Base-by-base conservation (phyloP, 306 rosid genomes). In the Luffa aegyptiaca region DNA sequence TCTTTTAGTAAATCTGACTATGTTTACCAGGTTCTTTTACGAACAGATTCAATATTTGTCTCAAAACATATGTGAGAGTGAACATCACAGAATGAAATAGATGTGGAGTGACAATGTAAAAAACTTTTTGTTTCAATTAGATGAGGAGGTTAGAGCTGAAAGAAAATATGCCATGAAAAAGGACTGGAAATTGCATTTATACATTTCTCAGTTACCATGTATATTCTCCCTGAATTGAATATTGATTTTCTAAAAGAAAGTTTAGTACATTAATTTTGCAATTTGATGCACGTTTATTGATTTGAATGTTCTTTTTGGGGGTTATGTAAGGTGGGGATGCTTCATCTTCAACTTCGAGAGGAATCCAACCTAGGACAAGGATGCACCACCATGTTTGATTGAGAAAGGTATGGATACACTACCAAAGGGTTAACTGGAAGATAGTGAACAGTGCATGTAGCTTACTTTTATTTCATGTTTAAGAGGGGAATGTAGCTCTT, bases 171-270 rank as follows among this genome's bases (percentile, higher is more conserved):
- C 44, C 7, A 31, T 94, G 87, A 89, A 69, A 85, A 84, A 42
- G 83, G 94, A 87, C 59, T 90, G 93, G 96, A 80, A 88, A 69
- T 82, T 94, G 44, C 98, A 94, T 49, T 82, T 94, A 85, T 94
- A 94, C 85, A 90, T 90, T 85, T 92, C 98, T 55, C 98, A 94
- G 85, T 83, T 89, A 31, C 98, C 97, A 80, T 94, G 97, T 94
- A 87, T 89, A 79, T 37, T 3, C 13, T 48, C 46, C 61, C 2
- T 64, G 7, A 31, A 13, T 13, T 17, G 13, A 26, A 39, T 42
- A 5, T 68, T 65, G 10, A 65, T 10, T 65, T 6, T 31, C 36
- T 65, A 4, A 8, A 26, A 26, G 31, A 10, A 65, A 36, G 1
- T 26, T 26, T 26, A 26, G 31, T 26, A 26, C 31, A 26, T 26